Base-by-base conservation (phyloP, 768 basidiomycete species). In the Psilocybe cyanescens region DNA sequence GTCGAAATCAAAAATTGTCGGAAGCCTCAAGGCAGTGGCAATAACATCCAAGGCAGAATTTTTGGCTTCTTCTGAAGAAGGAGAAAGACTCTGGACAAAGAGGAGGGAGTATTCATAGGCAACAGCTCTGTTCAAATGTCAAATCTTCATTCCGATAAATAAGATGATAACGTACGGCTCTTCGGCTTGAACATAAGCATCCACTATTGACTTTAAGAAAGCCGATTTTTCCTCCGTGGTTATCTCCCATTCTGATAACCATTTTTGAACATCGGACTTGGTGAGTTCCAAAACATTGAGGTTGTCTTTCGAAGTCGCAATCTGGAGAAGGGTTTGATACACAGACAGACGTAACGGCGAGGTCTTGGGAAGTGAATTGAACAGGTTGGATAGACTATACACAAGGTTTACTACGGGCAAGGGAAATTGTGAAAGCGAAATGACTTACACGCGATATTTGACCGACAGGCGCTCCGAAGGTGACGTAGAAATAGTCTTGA, bases 1-100 rank as follows among this genome's bases (percentile, higher is more conserved):
- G 72, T 95, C 92, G 68, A 95, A 91, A 75, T 96, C 88, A 73
- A 95, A 92, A 59, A 91, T 72, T 12, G 77, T 75, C 2, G 90
- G 87, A 39, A 88, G 78, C 35, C 86, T 83, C 33, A 94, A 79
- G 17, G 90, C 88, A 6, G 83, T 77, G 5, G 85, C 81, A 62
- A 94, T 87, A 37, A 83, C 75, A 35, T 87, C 82, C 28, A 87
- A 65, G 8, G 89, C 88, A 48, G 85, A 88, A 3, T 76, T 52
- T 59, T 83, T 76, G 16, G 85, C 79, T 8, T 77, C 72, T 24
- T 84, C 75, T 0, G 88, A 87, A 1, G 82, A 76, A 2, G 85
- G 59, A 2, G 87, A 82, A 24, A 94, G 76, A 8, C 85, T 84
- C 59, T 82, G 83, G 45, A 90, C 79, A 65, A 88, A 87, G 46